Evolutionary conservation across 2,329 filamentous ascomycete species (phyloP).

Genomic region (Trichoderma sp.): DNA sequence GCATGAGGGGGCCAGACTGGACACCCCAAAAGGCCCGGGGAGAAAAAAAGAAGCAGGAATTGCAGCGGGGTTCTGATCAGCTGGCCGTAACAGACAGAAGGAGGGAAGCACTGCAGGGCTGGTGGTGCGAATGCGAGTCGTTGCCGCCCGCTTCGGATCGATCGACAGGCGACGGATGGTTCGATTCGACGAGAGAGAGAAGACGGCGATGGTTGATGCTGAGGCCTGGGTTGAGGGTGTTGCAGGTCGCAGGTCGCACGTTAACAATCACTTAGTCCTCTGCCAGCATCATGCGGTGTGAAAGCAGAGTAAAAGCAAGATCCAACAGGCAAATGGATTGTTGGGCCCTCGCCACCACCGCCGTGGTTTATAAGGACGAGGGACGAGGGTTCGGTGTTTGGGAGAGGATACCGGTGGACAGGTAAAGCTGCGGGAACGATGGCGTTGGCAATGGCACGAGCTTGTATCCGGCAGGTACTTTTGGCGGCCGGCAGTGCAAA

Average conservation of each 20-base stretch:
- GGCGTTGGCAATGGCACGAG: too few species aligned
- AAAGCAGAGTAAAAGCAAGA: too few species aligned
- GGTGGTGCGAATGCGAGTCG: constrained; percentile 3
- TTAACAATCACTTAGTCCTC: neutral
- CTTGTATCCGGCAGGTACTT: too few species aligned
- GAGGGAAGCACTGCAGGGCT: constrained; percentile 11
- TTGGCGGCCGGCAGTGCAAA: too few species aligned
- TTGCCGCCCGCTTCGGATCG: neutral
- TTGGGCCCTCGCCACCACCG: too few species aligned
- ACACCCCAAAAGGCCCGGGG: constrained; percentile 1
- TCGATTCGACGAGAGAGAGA: constrained; percentile 9
- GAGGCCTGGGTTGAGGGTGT: too few species aligned
- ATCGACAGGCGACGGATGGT: constrained; percentile 20
- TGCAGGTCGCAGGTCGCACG: neutral
- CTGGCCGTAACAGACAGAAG: constrained; percentile 3
- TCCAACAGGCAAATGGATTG: too few species aligned
- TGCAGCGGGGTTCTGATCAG: constrained; percentile 24
- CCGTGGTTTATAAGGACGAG: too few species aligned
- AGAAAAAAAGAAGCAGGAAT: neutral
- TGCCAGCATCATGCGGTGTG: too few species aligned
- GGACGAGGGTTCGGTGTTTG: too few species aligned
- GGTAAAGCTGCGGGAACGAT: too few species aligned
- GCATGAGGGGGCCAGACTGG: constrained; percentile 10
- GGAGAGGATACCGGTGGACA: too few species aligned
- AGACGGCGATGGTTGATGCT: neutral